Evolutionary conservation across 2,329 filamentous ascomycete species (phyloP).

Genomic region (Ophiostoma populinum): DNA sequence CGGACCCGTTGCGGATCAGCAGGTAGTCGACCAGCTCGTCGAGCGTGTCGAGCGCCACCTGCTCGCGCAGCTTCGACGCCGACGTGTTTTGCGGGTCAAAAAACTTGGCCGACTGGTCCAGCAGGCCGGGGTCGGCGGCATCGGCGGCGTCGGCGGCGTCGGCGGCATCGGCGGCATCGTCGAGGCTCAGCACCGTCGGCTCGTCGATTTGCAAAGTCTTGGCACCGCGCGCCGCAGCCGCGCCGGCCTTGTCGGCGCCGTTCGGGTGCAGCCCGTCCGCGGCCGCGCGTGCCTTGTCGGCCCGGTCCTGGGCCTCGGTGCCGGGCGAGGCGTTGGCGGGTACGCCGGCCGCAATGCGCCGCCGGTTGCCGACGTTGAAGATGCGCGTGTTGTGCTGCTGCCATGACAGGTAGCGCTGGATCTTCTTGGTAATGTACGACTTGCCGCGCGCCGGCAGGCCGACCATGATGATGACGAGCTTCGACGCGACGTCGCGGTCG

Average conservation of each 20-base stretch:
- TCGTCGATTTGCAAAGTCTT: conserved; percentile 23
- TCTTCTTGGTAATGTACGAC: conserved; percentile 97
- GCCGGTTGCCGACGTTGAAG: conserved; percentile 91
- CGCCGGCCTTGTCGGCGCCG: no score
- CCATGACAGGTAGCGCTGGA: conserved; percentile 90
- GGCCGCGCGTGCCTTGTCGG: conserved; percentile 17
- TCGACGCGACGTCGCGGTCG: conserved; percentile 83
- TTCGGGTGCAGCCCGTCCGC: conserved; percentile 14
- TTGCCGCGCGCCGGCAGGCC: conserved; percentile 89
- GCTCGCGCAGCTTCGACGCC: conserved; percentile 70
- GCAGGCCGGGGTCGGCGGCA: conserved; percentile 23
- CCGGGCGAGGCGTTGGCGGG: conserved; percentile 12
- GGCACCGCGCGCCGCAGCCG: no score
- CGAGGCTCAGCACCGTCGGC: conserved; percentile 23
- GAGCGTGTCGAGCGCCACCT: conserved; percentile 79
- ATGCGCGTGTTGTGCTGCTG: conserved; percentile 90
- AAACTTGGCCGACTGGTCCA: conserved; percentile 83
- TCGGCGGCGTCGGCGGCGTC: neutral
- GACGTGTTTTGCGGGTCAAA: conserved; percentile 81
- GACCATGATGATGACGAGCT: conserved; percentile 97
- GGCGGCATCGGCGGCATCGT: conserved; percentile 8
- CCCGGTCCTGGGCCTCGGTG: neutral
- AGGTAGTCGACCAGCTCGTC: conserved; percentile 89
- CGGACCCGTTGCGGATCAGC: conserved; percentile 61
- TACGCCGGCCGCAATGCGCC: conserved; percentile 58